These are phyloP conservation scores for Isabelozyma heimii DNA, from an alignment of 805 yeast genomes.

Conservation along the genomic window DNA sequence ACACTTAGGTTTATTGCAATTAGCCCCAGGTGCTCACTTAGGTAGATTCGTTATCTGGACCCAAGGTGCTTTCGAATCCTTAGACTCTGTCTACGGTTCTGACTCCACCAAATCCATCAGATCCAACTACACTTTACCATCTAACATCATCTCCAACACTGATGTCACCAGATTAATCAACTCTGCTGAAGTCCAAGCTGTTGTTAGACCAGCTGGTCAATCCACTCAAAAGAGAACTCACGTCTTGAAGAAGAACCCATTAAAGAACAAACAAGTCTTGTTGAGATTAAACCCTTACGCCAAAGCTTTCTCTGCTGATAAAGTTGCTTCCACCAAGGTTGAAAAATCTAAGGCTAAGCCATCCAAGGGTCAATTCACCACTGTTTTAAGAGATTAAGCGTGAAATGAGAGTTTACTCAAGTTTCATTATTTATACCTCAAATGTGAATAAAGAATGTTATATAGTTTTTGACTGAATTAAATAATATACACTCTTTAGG, in stretches of 20 bases:
- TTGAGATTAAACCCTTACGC: slow-evolving; percentile 99
- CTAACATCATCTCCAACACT: slow-evolving; percentile 90
- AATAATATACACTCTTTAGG: neutral
- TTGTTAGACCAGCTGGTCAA: slow-evolving; percentile 94
- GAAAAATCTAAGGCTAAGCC: slow-evolving; percentile 60
- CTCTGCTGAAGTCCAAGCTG: slow-evolving; percentile 99
- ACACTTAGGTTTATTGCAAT: slow-evolving; percentile 92
- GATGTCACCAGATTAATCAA: slow-evolving; percentile 96
- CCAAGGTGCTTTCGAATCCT: slow-evolving; percentile 94
- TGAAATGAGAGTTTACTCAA: slow-evolving; percentile 7
- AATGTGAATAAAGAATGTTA: slow-evolving; percentile 1
- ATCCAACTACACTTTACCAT: slow-evolving; percentile 88
- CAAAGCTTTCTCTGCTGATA: slow-evolving; percentile 90
- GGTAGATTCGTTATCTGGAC: slow-evolving; percentile 99
- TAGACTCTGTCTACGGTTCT: slow-evolving; percentile 97
- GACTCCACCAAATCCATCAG: slow-evolving; percentile 80
- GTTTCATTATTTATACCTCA: slow-evolving; percentile 1
- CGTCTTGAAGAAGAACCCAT: slow-evolving; percentile 96
- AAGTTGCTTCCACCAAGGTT: slow-evolving; percentile 81
- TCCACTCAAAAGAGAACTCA: slow-evolving; percentile 89
- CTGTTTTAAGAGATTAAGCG: slow-evolving; percentile 55
- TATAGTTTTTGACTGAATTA: neutral
- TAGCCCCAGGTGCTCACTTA: slow-evolving; percentile 99
- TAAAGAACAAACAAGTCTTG: slow-evolving; percentile 96
- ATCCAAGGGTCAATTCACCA: slow-evolving; percentile 68